Evolutionary conservation across 164 flowering plant species (phyloP).

Genomic region (Brasenia schreberi): DNA sequence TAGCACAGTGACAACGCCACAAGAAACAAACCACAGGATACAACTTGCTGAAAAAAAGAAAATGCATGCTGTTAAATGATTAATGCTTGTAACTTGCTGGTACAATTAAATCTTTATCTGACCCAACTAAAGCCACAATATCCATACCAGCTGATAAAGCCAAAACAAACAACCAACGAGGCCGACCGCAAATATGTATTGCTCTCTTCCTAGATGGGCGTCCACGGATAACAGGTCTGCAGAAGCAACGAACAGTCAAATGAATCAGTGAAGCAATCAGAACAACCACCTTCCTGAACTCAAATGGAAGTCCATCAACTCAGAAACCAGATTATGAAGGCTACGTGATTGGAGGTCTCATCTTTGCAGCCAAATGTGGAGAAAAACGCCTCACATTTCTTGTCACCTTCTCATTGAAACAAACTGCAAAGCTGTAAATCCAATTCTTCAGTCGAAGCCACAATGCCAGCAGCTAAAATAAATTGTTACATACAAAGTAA

Average conservation of each 20-base stretch:
- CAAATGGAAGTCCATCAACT: neutral
- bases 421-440: constrained; percentile 79
- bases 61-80: neutral
- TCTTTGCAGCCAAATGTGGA: constrained; percentile 94
- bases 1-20: constrained; percentile 54
- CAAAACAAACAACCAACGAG: constrained; percentile 87
- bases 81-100: neutral
- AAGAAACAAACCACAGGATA: constrained; percentile 80
- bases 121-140: neutral
- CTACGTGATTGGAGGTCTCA: constrained; percentile 95
- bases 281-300: neutral
- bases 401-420: constrained; percentile 91
- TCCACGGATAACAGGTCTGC: constrained; percentile 94
- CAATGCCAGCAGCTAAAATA: neutral
- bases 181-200: constrained; percentile 78
- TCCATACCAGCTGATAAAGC: constrained; percentile 24
- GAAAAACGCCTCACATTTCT: constrained; percentile 87
- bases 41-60: constrained; percentile 43
- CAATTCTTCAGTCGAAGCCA: neutral
- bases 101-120: too few species aligned
- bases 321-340: neutral
- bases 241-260: neutral
- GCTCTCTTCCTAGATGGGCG: constrained; percentile 89
- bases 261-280: neutral
- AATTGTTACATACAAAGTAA: neutral